phyloP scores from a whole-genome alignment of 179 eudicot species.

The Drosera spatulata region DNA sequence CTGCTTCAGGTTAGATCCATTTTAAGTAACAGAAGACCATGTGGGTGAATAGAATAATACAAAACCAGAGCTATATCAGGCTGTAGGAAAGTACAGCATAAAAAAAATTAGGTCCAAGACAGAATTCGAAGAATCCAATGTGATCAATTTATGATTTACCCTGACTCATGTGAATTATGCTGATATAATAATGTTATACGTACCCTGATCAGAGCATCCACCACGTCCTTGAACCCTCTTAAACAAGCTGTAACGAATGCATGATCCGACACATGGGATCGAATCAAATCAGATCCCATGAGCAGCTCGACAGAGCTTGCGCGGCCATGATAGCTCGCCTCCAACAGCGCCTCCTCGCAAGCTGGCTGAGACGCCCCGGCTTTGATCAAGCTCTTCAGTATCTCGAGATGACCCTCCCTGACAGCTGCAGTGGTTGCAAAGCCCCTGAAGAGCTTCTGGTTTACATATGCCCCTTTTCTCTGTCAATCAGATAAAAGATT shows the following conservation, averaged over 20 bases:
- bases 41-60: not conserved
- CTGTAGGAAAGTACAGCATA: not conserved
- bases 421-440: slow-evolving; percentile 72
- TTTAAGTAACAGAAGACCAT: not conserved
- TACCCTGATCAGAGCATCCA: slow-evolving; percentile 67
- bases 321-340: slow-evolving; percentile 71
- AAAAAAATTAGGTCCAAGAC: not conserved
- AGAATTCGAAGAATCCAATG: too few species aligned
- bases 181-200: slow-evolving; percentile 7
- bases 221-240: slow-evolving; percentile 74
- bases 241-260: slow-evolving; percentile 87
- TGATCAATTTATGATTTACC: too few species aligned
- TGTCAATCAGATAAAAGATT: slow-evolving; percentile 24
- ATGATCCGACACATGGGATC: slow-evolving; percentile 65
- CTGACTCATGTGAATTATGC: not conserved
- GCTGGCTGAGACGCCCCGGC: slow-evolving; percentile 91
- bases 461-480: slow-evolving; percentile 80
- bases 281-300: slow-evolving; percentile 73
- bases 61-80: not conserved
- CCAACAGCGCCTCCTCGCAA: slow-evolving; percentile 92
- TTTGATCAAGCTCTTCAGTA: slow-evolving; percentile 65
- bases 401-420: slow-evolving; percentile 72
- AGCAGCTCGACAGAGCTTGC: slow-evolving; percentile 47
- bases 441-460: slow-evolving; percentile 82
- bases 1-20: not conserved